phyloP scores from a whole-genome alignment of 768 basidiomycete species.

The Coprinopsis sp. region DNA sequence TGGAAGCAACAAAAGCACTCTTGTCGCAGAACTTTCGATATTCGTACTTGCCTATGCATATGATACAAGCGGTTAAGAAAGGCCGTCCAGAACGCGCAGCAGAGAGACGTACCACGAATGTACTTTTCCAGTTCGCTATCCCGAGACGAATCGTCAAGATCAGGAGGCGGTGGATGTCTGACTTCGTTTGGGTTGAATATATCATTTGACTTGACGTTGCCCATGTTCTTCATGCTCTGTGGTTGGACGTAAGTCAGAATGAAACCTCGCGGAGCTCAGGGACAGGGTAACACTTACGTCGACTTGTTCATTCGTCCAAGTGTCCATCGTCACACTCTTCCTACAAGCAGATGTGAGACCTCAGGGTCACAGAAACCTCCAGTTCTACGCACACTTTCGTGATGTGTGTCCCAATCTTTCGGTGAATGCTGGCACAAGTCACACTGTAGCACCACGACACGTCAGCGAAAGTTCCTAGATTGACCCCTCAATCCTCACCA shows the following conservation, averaged over 20 bases:
- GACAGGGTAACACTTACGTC: constrained; percentile 48
- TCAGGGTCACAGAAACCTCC: not conserved
- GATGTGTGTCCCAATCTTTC: constrained; percentile 92
- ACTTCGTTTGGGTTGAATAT: constrained; percentile 81
- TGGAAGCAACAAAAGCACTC: constrained; percentile 41
- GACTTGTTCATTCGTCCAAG: constrained; percentile 85
- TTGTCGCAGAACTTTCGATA: constrained; percentile 62
- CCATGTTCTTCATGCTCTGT: constrained; percentile 74
- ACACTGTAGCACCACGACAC: constrained; percentile 41
- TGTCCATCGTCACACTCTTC: constrained; percentile 86
- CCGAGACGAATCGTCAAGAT: constrained; percentile 70
- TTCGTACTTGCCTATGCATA: constrained; percentile 73
- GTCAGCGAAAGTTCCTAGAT: constrained; percentile 6
- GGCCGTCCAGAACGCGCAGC: not conserved
- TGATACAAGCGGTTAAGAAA: constrained; percentile 6
- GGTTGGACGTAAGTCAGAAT: constrained; percentile 5
- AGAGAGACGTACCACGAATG: constrained; percentile 63
- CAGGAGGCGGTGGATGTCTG: constrained; percentile 77
- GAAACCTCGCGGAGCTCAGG: constrained; percentile 10
- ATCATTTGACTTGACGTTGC: constrained; percentile 78
- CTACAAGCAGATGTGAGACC: constrained; percentile 33
- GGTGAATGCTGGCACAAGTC: constrained; percentile 86
- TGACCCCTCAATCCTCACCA: constrained; percentile 44
- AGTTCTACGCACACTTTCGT: constrained; percentile 85
- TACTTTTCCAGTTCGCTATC: constrained; percentile 90